Evolutionary conservation across 1,284 basidiomycete species (phyloP), one percentile per base, ranked within the genome.

Genomic region (Ceratobasidium sp.): DNA sequence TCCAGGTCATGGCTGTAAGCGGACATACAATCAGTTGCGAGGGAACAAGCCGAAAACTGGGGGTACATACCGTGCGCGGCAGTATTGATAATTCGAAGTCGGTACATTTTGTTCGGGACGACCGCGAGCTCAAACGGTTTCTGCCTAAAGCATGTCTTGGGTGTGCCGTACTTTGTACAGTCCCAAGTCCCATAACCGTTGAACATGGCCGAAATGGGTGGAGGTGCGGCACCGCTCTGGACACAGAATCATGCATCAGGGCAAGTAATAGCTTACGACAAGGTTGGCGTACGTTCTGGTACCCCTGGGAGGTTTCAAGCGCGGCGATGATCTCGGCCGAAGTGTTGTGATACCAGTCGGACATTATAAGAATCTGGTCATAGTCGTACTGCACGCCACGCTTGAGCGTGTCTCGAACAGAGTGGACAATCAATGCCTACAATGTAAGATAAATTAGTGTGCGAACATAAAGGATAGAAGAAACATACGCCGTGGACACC

Each of bases 61-160:
- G n/a, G 6, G 14, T 16, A 16, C 60, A 14, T 16, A 75, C 73
- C 73, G 44, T 75, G 73, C n/a, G 85, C 85, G 46, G 89, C 89
- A 0, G 87, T 81, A 82, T 90, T 88, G 81, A 89, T 84, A 64
- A 91, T 82, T n/a, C 90, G 87, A 27, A 91, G 82, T 48, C 89
- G 88, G 79, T 89, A 87, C 38, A 81, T 84, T 64, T 59, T 55
- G 59, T 73, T 64, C 41, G 54, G 57, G 69, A 78, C 80, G 79
- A 80, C 83, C 14, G 79, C 81, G 33, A 82, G 83, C 70, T 84
- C 83, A 78, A 82, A 80, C 23, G 83, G 82, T 18, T 81, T 78
- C 54, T 84, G 78, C 0, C 83, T 83, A 67, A 83, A 80, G 81
- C 82, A 70, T 79, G 79, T 82, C 80, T 20, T 84, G 80, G 7